Conservation (phyloP, 208 protist species). For the Tritrichomonas musculus region DNA sequence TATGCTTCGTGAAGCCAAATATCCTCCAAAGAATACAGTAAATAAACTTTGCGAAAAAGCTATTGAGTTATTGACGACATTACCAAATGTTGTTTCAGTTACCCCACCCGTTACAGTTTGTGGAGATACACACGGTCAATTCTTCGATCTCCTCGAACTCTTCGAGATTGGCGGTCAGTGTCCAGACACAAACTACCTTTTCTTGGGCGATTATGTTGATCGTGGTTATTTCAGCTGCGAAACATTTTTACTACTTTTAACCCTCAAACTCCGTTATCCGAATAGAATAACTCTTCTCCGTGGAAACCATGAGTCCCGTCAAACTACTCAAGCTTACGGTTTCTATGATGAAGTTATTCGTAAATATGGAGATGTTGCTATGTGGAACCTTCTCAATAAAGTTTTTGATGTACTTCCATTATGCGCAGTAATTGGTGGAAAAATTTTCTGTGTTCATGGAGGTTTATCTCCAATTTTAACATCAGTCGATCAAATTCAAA, state of each 20-base stretch:
- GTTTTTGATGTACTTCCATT: conserved; percentile 27
- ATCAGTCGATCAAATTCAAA: conserved; percentile 86
- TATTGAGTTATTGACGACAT: not conserved
- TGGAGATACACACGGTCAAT: conserved; percentile 80
- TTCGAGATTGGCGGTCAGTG: conserved; percentile 66
- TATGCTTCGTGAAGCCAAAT: no score
- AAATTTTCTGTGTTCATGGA: conserved; percentile 89
- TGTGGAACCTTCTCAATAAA: not conserved
- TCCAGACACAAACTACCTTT: conserved; percentile 94
- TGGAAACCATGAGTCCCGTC: conserved; percentile 92
- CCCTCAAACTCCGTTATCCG: conserved; percentile 80
- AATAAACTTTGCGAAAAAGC: conserved; percentile 18
- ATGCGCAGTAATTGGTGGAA: not conserved
- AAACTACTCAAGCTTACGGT: conserved; percentile 95
- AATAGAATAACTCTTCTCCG: conserved; percentile 83
- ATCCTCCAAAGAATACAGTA: not conserved
- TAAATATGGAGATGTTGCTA: conserved; percentile 43
- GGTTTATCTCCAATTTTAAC: conserved; percentile 92
- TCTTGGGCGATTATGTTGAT: conserved; percentile 65
- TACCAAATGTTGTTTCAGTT: not conserved
- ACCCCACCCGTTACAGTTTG: conserved; percentile 47
- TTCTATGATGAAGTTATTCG: conserved; percentile 88
- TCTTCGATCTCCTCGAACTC: conserved; percentile 69
- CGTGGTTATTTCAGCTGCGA: conserved; percentile 60
- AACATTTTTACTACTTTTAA: conserved; percentile 74